These are phyloP conservation scores for Thielaviopsis punctulata DNA, from an alignment of 2,329 filamentous ascomycete species.

Conservation along the genomic window DNA sequence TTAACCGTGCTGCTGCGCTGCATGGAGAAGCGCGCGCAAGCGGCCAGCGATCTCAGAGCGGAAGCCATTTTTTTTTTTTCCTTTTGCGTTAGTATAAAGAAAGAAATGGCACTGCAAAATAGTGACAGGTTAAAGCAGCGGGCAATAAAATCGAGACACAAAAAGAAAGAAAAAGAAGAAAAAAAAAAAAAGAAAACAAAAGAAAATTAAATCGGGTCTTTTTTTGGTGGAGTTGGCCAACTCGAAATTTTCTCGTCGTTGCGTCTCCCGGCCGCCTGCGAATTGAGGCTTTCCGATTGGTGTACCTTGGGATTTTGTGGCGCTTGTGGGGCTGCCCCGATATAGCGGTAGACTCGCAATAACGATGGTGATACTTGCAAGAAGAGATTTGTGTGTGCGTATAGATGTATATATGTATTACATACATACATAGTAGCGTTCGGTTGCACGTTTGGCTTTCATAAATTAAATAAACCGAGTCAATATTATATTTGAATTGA, in stretches of 20 bases:
- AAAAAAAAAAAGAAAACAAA: background rate
- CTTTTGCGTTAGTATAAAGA: background rate
- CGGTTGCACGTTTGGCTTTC: no score
- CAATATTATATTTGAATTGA: no score
- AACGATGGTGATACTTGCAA: background rate
- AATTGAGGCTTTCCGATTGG: conserved; percentile 3
- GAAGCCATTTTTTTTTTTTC: conserved; percentile 49
- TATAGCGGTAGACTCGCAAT: conserved; percentile 1
- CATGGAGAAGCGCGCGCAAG: conserved; percentile 62
- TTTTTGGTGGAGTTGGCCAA: background rate
- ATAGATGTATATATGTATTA: no score
- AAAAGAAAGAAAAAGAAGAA: background rate
- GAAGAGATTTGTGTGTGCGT: no score
- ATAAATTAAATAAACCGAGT: no score
- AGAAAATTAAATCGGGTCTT: background rate
- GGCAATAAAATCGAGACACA: background rate
- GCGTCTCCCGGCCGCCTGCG: background rate
- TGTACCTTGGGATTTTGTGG: background rate
- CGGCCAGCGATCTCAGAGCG: conserved; percentile 59
- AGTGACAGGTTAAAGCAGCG: background rate
- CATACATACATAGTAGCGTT: no score
- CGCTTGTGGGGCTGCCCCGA: background rate
- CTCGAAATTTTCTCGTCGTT: conserved; percentile 9
- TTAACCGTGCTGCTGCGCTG: conserved; percentile 50
- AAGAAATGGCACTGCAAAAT: background rate